Evolutionary conservation across 2,329 filamentous ascomycete genomes (phyloP), one percentile per base, ranked within the genome.

Genomic region (Macrophomina pseudophaseolina): DNA sequence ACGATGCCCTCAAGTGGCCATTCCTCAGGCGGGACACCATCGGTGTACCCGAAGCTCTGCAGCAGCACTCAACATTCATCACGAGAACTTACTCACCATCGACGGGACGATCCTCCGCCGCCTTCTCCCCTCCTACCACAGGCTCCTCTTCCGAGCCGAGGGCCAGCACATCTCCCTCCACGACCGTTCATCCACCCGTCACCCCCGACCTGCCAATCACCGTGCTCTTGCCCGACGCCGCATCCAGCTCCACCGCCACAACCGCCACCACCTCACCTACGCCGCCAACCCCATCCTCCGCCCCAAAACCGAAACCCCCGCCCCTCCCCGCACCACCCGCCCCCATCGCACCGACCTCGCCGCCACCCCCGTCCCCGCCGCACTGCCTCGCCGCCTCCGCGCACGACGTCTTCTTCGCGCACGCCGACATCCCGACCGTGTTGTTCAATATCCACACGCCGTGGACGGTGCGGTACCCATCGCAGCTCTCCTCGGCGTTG

Each of bases 381-480:
- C 28, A 33, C 49, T 52, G 49, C 23, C 49, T 52, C 49, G 5
- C 1, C 16, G 4, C 51, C 32, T 6, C 51, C 32, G 32, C 51
- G 12, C 51, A 35, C 51, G 32, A 58, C 53, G n/a, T 58, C 53
- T 42, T 58, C 53, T 42, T 58, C 53, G 28, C 53, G 3, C 53
- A 58, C 53, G 33, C 33, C 3, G 35, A 30, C 35, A 32, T 42
- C n/a, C 33, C 33, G 3, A 8, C 11, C 53, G 5, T 42, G 2
- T 16, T 33, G 33, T 58, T 58, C 53, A 5, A 30, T 33, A 58
- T 58, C 53, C 33, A 30, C 53, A 58, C 53, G 12, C 53, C 53
- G 4, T 58, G 53, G 53, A 58, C 18, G 4, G 5, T 58, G 9
- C 3, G 9, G 6, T 58, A 58, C 53, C 35, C n/a, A 4, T 7